Percentiles rank a stretch among this genome's conserved stretches.
phyloP scores from a whole-genome alignment of 305 asterid species.

The Rubia balearica region DNA sequence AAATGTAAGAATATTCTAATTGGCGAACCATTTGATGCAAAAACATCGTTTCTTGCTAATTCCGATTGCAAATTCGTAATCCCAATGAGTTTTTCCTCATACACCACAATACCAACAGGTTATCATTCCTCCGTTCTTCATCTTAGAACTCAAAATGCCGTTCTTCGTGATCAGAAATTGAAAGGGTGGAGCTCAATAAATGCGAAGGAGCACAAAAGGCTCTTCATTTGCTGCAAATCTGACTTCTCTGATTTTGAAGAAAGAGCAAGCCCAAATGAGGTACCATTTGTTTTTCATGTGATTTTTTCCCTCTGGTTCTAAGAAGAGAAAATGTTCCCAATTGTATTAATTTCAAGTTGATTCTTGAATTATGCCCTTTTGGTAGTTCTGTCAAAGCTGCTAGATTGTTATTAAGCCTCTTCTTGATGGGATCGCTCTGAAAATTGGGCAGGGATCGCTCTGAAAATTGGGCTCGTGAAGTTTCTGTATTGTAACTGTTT shows the following conservation, averaged over 20 bases:
- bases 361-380: neutral
- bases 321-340: neutral
- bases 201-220: conserved; percentile 26
- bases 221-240: conserved; percentile 28
- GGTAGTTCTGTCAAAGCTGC: too few relatives aligned
- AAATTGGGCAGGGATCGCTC: conserved; percentile 5
- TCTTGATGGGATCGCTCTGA: neutral
- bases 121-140: neutral
- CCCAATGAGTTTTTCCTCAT: conserved; percentile 14
- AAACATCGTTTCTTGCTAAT: neutral
- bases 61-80: neutral
- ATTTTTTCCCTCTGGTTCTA: neutral
- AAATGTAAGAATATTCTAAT: neutral
- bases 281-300: conserved; percentile 4
- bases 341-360: neutral
- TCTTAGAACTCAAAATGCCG: conserved; percentile 4
- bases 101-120: neutral
- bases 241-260: conserved; percentile 48
- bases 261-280: conserved; percentile 77
- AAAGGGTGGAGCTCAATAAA: conserved; percentile 12
- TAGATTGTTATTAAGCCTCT: neutral
- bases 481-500: neutral
- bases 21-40: conserved; percentile 5
- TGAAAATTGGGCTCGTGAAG: neutral
- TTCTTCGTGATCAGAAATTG: conserved; percentile 14